Base-by-base conservation (phyloP, 106 monocot species). In the Dioscorea alata region DNA sequence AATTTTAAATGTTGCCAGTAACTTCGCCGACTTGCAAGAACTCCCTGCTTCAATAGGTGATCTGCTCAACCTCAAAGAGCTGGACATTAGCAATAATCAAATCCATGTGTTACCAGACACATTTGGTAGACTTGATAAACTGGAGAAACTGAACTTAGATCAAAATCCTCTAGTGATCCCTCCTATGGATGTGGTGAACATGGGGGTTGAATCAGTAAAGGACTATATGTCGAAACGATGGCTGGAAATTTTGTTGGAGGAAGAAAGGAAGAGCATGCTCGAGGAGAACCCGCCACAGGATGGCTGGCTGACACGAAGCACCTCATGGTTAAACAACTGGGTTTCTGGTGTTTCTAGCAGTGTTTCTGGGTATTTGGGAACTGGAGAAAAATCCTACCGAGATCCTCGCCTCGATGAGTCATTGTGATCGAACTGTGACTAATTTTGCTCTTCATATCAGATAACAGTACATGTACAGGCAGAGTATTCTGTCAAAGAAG, bases 1-100 rank as follows among this genome's bases (percentile, higher is more conserved):
- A 72, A 60, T 57, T 60, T 83, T 97, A 35, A 79, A 97, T 21
- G 57, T 97, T 48, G 85, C 92, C 82, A 89, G 84, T 60, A 97
- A 97, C 69, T 97, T 97, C 69, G 86, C 74, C 61, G 97, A 97
- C 66, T 58, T 97, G 35, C 78, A 66, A 25, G 88, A 78, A 65
- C 92, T 97, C 22, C 92, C 97, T 21, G 58, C 77, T 15, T 61
- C 89, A 14, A 78, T 97, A n/a, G 82, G 97, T 19, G 84, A 91
- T 63, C 69, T 97, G 42, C 14, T 74, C 17, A 92, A 74, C 70
- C 86, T 97, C 24, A 82, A 60, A 31, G 88, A 97, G 58, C 89
- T 97, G 35, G 79, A 92, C 66, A 78, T 92, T 59, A 97, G 92
- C 70, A 97, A 97, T 80, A 97, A 97, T 60, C 97, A 96, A 62